phyloP scores from a whole-genome alignment of 345 rosid genomes.

The Salix purpurea region DNA sequence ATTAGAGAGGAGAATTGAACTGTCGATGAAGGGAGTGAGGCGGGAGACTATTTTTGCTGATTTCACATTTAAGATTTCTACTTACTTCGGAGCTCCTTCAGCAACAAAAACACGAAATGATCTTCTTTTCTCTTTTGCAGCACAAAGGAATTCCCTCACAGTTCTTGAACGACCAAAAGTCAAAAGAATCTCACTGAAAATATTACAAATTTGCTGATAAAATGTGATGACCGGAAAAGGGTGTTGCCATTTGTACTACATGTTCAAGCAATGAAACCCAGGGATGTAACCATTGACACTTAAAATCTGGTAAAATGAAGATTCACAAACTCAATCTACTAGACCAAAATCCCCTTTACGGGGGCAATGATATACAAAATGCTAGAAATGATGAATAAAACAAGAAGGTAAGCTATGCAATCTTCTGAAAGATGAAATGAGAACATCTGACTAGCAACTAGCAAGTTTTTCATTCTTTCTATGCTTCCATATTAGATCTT shows the following conservation, averaged over 20 bases:
- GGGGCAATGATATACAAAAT: too few relatives aligned
- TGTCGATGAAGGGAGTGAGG: neutral
- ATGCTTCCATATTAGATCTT: too few relatives aligned
- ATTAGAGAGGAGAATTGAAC: neutral
- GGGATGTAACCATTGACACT: neutral
- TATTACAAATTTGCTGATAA: neutral
- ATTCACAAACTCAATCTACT: too few relatives aligned
- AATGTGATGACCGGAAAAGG: too few relatives aligned
- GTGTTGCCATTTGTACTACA: too few relatives aligned
- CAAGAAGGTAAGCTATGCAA: too few relatives aligned
- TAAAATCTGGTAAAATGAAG: neutral
- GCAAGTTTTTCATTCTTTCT: too few relatives aligned
- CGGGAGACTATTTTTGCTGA: neutral
- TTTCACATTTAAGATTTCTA: neutral
- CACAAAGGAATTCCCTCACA: conserved; percentile 76
- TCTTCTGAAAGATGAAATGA: too few relatives aligned
- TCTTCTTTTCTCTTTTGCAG: conserved; percentile 73
- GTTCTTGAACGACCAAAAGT: conserved; percentile 90
- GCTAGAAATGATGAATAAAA: too few relatives aligned
- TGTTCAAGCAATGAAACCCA: too few relatives aligned
- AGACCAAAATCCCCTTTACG: too few relatives aligned
- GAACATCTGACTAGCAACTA: too few relatives aligned
- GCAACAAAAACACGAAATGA: conserved; percentile 84
- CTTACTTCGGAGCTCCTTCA: conserved; percentile 89
- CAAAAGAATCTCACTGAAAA: conserved; percentile 79